Evolutionary conservation across 2,329 filamentous ascomycete species (phyloP).

Genomic region (Alternaria arbusti): DNA sequence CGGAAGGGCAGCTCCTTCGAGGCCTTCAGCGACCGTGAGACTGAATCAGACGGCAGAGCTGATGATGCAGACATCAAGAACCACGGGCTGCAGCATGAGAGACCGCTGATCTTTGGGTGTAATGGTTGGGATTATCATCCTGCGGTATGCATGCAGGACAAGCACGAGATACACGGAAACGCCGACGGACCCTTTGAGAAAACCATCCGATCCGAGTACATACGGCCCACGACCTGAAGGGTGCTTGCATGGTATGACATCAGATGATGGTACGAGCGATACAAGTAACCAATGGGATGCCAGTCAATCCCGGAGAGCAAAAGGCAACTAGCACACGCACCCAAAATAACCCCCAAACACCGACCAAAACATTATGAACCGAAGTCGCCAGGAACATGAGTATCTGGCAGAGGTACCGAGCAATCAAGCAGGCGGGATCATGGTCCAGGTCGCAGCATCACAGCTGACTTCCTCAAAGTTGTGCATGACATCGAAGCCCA

Average conservation of each 20-base stretch:
- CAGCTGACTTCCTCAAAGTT: slow-evolving; percentile 82
- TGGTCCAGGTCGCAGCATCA: slow-evolving; percentile 67
- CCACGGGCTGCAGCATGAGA: not conserved
- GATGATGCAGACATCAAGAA: not conserved
- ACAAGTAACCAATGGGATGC: slow-evolving; percentile 2
- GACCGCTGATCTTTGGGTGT: not conserved
- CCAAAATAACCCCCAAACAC: not conserved
- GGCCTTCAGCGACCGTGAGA: not conserved
- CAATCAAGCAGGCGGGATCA: slow-evolving; percentile 54
- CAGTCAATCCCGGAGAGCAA: not conserved
- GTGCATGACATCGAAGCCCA: slow-evolving; percentile 82
- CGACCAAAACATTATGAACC: not conserved
- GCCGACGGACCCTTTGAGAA: not conserved
- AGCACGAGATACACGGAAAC: not conserved
- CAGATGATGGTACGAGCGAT: not conserved
- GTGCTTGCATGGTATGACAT: slow-evolving; percentile 7
- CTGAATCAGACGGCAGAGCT: not conserved
- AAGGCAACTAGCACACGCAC: not conserved
- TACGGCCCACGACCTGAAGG: not conserved
- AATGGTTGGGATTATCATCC: not conserved
- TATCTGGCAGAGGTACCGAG: not conserved
- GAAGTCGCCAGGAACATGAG: not conserved
- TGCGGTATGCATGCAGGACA: not conserved
- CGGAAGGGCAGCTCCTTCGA: not conserved
- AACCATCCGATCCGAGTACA: not conserved